Percentiles rank a stretch among this genome's conserved stretches.
These are phyloP conservation scores for Straminergon stramineum DNA, from an alignment of 225 moss, liverwort and hornwort genomes.

Conservation along the genomic window DNA sequence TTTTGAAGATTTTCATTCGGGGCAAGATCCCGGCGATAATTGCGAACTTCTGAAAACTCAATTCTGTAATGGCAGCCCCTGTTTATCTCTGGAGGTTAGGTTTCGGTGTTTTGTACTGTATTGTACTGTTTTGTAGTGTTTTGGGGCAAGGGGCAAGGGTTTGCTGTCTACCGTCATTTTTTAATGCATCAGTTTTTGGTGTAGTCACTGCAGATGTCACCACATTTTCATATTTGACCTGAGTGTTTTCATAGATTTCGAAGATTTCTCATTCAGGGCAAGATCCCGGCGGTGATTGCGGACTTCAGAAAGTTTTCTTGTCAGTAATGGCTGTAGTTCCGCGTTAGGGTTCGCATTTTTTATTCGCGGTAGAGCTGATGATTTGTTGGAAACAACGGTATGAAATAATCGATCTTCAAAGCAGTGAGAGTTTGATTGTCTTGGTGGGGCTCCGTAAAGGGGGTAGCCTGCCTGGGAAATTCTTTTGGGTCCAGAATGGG, in stretches of 20 bases:
- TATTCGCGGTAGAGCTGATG: background rate
- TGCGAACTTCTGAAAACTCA: background rate
- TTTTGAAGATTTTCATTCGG: background rate
- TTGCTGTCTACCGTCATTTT: background rate
- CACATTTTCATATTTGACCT: background rate
- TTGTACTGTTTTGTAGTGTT: background rate
- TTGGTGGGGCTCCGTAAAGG: background rate
- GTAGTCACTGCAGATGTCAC: background rate
- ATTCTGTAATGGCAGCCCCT: background rate
- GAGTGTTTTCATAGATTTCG: background rate
- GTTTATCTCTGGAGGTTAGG: background rate
- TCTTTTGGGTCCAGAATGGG: background rate
- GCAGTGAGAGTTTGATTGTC: background rate
- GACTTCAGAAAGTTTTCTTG: background rate
- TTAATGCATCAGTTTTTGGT: background rate
- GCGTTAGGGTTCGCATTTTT: slow-evolving; percentile 9
- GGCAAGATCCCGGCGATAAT: background rate
- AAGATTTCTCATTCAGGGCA: background rate
- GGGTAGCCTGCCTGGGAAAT: background rate
- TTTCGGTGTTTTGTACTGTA: background rate
- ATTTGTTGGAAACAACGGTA: background rate
- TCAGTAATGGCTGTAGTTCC: background rate
- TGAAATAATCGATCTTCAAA: background rate
- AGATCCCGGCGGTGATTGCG: background rate
- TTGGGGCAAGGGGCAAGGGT: background rate